phyloP scores from a whole-genome alignment of 2,329 filamentous ascomycete species.

The Alternaria infectoria region DNA sequence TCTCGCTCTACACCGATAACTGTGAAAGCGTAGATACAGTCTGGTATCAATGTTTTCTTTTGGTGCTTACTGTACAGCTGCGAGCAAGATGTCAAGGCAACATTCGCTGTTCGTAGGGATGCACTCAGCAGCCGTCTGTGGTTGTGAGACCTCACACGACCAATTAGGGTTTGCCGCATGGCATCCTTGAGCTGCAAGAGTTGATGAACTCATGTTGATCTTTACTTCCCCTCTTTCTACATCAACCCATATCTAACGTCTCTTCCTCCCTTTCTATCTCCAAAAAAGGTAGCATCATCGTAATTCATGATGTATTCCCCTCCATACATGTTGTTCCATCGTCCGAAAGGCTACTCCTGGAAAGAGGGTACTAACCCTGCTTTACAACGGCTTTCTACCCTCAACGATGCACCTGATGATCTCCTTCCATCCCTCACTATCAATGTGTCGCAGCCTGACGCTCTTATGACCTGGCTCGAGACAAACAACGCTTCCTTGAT shows the following conservation, averaged over 20 bases:
- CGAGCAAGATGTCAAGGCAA: neutral
- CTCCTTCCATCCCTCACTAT: neutral
- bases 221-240: neutral
- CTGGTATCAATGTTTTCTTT: neutral
- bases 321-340: neutral
- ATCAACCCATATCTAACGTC: neutral
- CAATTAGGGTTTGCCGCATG: neutral
- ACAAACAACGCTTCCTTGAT: neutral
- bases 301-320: neutral
- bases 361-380: neutral
- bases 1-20: neutral
- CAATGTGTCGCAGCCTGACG: neutral
- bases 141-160: neutral
- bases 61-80: neutral
- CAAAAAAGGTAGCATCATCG: neutral
- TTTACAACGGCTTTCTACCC: no score
- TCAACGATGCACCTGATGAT: neutral
- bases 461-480: neutral
- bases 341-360: neutral
- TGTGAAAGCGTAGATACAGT: slow-evolving; percentile 7
- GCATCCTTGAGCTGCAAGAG: neutral
- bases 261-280: neutral
- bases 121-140: neutral
- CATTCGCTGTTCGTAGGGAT: neutral
- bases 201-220: neutral